These are phyloP conservation scores for Amesomyces nigricolor DNA, from an alignment of 2,329 filamentous ascomycete genomes.

Conservation along the genomic window DNA sequence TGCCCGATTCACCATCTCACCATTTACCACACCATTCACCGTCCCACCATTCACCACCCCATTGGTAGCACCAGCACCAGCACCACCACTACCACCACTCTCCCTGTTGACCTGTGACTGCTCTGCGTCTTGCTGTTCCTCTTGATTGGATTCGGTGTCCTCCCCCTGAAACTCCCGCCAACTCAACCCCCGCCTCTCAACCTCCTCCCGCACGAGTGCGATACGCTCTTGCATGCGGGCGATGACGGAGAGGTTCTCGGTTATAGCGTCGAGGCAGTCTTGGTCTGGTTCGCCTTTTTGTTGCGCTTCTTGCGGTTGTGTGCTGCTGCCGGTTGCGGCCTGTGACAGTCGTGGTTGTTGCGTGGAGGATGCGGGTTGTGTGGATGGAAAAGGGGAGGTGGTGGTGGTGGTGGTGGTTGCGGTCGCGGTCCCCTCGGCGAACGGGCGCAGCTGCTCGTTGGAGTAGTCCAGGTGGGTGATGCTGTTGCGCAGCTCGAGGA, in stretches of 20 bases:
- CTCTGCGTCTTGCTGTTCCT: slow-evolving; percentile 6
- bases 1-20: neutral
- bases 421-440: slow-evolving; percentile 47
- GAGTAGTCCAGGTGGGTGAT: slow-evolving; percentile 69
- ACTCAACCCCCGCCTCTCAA: slow-evolving; percentile 51
- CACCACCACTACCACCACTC: neutral
- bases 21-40: neutral
- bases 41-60: neutral
- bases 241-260: slow-evolving; percentile 55
- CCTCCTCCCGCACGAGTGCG: slow-evolving; percentile 57
- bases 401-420: slow-evolving; percentile 26
- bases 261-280: slow-evolving; percentile 72
- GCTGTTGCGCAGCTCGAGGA: slow-evolving; percentile 68
- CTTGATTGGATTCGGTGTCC: slow-evolving; percentile 29
- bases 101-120: neutral
- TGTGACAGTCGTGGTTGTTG: slow-evolving; percentile 22
- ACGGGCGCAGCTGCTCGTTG: slow-evolving; percentile 67
- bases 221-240: slow-evolving; percentile 62
- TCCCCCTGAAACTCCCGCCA: slow-evolving; percentile 53
- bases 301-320: neutral
- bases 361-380: neutral
- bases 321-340: neutral
- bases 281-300: slow-evolving; percentile 44
- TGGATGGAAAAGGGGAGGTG: neutral
- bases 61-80: neutral